Evolutionary conservation across 2,329 filamentous ascomycete genomes (phyloP).

Genomic region (Dryadomyces quercivorus): DNA sequence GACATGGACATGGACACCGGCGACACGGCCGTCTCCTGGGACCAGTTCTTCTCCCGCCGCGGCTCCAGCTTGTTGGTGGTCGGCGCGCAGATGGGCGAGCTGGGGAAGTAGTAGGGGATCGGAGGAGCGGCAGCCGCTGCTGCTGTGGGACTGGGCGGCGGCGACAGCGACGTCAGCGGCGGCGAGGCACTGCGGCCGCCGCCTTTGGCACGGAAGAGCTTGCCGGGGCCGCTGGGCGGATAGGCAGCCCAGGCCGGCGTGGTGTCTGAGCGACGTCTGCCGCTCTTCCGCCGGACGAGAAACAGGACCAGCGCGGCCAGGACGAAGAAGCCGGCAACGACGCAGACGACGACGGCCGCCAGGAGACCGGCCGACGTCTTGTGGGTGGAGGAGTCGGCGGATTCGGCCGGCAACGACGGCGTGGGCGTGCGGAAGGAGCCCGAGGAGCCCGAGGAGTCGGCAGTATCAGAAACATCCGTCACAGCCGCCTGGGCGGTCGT

Average conservation of each 20-base stretch:
- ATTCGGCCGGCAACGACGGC: not conserved
- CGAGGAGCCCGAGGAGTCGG: not conserved
- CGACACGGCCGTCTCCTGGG: not conserved
- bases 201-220: not conserved
- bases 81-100: slow-evolving; percentile 25
- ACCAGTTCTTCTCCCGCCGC: slow-evolving; percentile 11
- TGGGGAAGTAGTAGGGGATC: slow-evolving; percentile 18
- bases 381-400: not conserved
- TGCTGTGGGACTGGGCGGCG: slow-evolving; percentile 14
- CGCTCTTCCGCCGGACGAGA: slow-evolving; percentile 18
- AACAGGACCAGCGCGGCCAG: slow-evolving; percentile 25
- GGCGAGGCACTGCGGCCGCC: slow-evolving; percentile 16
- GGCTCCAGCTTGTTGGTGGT: slow-evolving; percentile 24
- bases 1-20: not conserved
- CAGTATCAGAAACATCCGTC: no score
- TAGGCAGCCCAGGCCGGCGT: no score
- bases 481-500: not conserved
- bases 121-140: slow-evolving; percentile 2
- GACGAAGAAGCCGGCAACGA: slow-evolving; percentile 24
- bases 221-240: slow-evolving; percentile 4
- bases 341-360: slow-evolving; percentile 31
- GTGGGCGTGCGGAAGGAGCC: not conserved
- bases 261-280: no score
- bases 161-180: slow-evolving; percentile 18
- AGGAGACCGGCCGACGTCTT: slow-evolving; percentile 24